Evolutionary conservation across 192 early-diverging fungal species (phyloP), one percentile per base, ranked within the genome.

Genomic region (Mortierella hygrophila): DNA sequence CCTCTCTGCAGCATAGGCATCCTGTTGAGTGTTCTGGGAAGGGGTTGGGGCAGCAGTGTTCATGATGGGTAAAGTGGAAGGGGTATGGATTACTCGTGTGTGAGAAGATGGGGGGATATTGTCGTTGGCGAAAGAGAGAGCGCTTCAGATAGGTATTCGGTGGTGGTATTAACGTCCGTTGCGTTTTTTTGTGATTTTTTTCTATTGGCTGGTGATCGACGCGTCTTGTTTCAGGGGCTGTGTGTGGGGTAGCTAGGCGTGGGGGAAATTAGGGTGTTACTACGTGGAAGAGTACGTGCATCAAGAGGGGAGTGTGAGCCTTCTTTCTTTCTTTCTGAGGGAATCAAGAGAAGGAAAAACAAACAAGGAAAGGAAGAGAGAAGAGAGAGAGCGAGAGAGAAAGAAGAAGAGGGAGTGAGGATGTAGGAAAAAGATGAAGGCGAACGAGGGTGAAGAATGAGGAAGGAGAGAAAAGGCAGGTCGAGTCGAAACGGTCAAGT

Each of bases 31-130:
- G 16, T 60, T 32, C 7, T 47, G 81, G 29, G 70, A 29, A 38
- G 38, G 81, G 54, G 38, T 65, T 11, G 78, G 74, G 6, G 83
- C 83, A 8, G 83, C 78, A 15, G 78, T 85, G 63, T 85, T 85
- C 83, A 85, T 85, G 32, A 44, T 70, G 40, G 20, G 41, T 15
- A 32, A n/a, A 26, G 63, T 11, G 71, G 20, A 55, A 21, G 9
- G 52, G 80, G n/a, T 71, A 68, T 68, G 47, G 38, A n/a, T 6
- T 29, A 20, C 38, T 60, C 38, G 47, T 32, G 4, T 23, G 29
- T 15, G 26, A 65, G 60, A 15, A 32, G n/a, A 29, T n/a, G 21
- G 8, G 55, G 55, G 29, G 26, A 10, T 65, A 65, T 65, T 65
- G n/a, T 57, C 18, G 49, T 21, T 52, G 4, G 46, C 54, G 29